Evolutionary conservation across 345 rosid genomes (phyloP).

Genomic region (Syzygium grande): DNA sequence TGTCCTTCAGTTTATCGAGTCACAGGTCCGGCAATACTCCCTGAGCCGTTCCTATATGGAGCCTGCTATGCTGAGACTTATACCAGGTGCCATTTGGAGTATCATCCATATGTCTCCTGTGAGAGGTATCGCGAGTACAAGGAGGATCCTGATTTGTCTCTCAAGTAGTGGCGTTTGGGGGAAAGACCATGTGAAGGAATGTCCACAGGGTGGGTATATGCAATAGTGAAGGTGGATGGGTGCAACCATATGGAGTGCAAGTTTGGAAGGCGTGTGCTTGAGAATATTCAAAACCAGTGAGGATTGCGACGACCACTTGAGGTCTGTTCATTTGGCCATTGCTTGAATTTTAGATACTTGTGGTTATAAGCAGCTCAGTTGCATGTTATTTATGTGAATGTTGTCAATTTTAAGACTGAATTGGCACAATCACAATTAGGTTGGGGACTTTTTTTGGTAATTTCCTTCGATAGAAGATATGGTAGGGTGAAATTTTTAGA

Average conservation of each 20-base stretch:
- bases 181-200: slow-evolving; percentile 56
- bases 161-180: slow-evolving; percentile 71
- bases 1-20: slow-evolving; percentile 71
- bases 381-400: not conserved
- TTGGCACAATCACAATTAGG: too few relatives aligned
- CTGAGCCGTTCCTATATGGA: slow-evolving; percentile 60
- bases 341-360: not conserved
- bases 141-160: slow-evolving; percentile 73
- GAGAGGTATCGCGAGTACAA: slow-evolving; percentile 59
- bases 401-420: not conserved
- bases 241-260: slow-evolving; percentile 74
- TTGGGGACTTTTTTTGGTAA: too few relatives aligned
- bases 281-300: slow-evolving; percentile 32
- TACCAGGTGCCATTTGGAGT: slow-evolving; percentile 64
- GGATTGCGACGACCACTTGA: slow-evolving; percentile 57
- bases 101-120: slow-evolving; percentile 64
- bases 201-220: slow-evolving; percentile 55
- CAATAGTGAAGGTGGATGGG: slow-evolving; percentile 78
- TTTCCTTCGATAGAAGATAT: not conserved
- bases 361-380: not conserved
- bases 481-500: not conserved
- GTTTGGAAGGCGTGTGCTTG: slow-evolving; percentile 70
- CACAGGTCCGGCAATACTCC: slow-evolving; percentile 7
- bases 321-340: slow-evolving; percentile 31
- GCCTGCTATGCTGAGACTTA: slow-evolving; percentile 69